Conservation (phyloP, 306 rosid species). For the Alnus glutinosa region DNA sequence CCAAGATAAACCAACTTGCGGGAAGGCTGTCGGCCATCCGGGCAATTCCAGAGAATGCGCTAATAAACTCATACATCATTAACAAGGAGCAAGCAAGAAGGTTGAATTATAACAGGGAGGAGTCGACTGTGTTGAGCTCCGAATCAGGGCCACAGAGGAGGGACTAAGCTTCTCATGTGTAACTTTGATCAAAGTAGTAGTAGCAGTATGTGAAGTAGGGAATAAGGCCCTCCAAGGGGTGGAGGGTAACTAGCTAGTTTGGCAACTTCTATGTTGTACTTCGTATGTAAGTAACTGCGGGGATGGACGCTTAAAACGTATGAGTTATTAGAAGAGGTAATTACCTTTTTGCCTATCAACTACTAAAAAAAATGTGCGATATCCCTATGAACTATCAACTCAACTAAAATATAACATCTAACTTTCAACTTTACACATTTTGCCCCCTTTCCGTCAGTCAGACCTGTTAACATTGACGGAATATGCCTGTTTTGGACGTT, state of each 20-base stretch:
- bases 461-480: no score
- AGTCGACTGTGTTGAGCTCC: constrained; percentile 27
- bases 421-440: no score
- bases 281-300: neutral
- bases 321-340: neutral
- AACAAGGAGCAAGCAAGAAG: constrained; percentile 23
- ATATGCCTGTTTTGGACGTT: no score
- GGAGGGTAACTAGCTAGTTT: neutral
- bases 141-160: constrained; percentile 5
- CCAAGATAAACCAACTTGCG: constrained; percentile 23
- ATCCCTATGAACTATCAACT: no score
- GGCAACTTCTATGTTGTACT: neutral
- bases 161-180: neutral
- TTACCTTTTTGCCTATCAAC: no score
- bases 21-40: constrained; percentile 29
- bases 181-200: neutral
- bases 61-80: constrained; percentile 14
- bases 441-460: no score
- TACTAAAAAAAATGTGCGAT: no score
- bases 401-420: no score
- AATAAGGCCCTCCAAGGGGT: neutral
- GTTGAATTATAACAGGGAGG: constrained; percentile 27
- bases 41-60: constrained; percentile 22
- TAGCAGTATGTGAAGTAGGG: neutral
- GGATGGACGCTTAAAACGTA: neutral